phyloP scores from a whole-genome alignment of 495 filamentous ascomycete species.

The Mytilinidion resinicola region DNA sequence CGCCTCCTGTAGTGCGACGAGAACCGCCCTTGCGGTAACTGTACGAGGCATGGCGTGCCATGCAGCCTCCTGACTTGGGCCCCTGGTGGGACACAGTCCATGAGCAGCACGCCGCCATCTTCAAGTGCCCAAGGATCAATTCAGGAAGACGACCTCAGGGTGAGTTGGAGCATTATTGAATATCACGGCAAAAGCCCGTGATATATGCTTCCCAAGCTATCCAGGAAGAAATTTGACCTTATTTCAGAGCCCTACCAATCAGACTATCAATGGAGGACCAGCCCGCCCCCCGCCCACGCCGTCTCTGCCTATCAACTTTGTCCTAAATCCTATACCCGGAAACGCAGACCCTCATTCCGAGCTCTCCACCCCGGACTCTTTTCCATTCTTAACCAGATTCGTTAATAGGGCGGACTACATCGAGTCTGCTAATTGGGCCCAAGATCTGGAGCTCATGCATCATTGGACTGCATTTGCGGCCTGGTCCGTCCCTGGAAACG shows the following conservation, averaged over 20 bases:
- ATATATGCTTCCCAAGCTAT: too few relatives aligned
- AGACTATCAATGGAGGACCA: neutral
- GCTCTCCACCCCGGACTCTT: neutral
- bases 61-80: slow-evolving; percentile 22
- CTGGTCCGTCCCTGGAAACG: neutral
- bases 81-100: neutral
- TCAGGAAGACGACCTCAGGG: too few relatives aligned
- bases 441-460: slow-evolving; percentile 27
- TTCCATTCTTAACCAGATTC: slow-evolving; percentile 13
- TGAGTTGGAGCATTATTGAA: too few relatives aligned
- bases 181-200: too few relatives aligned
- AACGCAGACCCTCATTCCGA: slow-evolving; percentile 1
- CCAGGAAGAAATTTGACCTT: neutral
- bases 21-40: slow-evolving; percentile 17
- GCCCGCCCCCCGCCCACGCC: neutral
- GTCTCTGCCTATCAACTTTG: slow-evolving; percentile 12
- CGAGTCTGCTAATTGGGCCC: slow-evolving; percentile 16
- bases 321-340: slow-evolving; percentile 12
- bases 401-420: slow-evolving; percentile 4
- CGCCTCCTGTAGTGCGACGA: slow-evolving; percentile 18
- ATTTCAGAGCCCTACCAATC: neutral
- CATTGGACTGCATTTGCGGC: slow-evolving; percentile 20
- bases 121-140: too few relatives aligned
- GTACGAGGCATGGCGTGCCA: slow-evolving; percentile 17
- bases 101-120: neutral